These are phyloP conservation scores for Thermochaetoides thermophila DNA, from an alignment of 495 filamentous ascomycete genomes.

Conservation along the genomic window DNA sequence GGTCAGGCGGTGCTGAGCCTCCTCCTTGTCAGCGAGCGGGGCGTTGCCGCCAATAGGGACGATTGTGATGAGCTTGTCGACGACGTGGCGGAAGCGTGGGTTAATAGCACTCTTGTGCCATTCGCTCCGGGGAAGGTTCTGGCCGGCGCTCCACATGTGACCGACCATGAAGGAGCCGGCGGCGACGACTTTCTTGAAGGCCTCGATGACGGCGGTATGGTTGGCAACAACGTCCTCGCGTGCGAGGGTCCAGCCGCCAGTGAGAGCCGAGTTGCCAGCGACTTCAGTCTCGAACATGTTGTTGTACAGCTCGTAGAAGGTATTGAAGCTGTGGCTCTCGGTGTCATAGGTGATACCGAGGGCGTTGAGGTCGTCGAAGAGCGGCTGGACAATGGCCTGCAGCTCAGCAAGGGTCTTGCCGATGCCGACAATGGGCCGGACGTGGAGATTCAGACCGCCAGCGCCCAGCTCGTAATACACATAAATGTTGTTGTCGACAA, in stretches of 20 bases:
- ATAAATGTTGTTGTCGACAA: constrained; percentile 29
- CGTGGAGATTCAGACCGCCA: constrained; percentile 15
- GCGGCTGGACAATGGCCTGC: constrained; percentile 25
- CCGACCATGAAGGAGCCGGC: constrained; percentile 29
- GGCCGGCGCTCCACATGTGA: constrained; percentile 35
- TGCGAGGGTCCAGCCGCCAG: constrained; percentile 32
- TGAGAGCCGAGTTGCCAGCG: constrained; percentile 28
- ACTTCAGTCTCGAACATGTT: constrained; percentile 33
- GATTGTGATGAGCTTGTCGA: constrained; percentile 34
- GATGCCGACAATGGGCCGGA: constrained; percentile 31
- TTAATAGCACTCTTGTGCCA: constrained; percentile 23
- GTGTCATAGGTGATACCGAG: constrained; percentile 23
- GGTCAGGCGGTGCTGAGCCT: constrained; percentile 24
- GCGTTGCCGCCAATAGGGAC: constrained; percentile 19
- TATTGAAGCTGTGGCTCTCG: constrained; percentile 19
- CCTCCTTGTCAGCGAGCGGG: constrained; percentile 22
- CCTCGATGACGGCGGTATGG: constrained; percentile 24
- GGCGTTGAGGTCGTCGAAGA: constrained; percentile 28
- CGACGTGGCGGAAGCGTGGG: constrained; percentile 28
- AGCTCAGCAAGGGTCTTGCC: constrained; percentile 27
- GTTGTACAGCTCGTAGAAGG: constrained; percentile 32
- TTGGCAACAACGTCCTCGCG: constrained; percentile 27
- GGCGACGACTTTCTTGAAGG: constrained; percentile 24
- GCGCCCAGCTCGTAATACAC: constrained; percentile 32
- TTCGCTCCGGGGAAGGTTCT: constrained; percentile 17